phyloP scores from a whole-genome alignment of 371 early-diverging fungal species.

The Apophysomyces elegans region DNA sequence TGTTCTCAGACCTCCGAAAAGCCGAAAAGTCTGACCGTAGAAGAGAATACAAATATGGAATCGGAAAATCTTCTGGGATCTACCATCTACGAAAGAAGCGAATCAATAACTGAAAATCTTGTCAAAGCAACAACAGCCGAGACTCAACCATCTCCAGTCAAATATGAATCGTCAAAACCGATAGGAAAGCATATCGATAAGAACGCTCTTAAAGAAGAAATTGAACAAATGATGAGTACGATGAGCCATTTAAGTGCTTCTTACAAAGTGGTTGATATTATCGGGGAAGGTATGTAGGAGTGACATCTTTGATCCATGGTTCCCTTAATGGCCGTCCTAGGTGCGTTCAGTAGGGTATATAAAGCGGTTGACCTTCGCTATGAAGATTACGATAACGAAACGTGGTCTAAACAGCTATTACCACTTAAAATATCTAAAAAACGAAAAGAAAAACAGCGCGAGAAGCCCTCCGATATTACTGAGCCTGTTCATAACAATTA shows the following conservation, averaged over 20 bases:
- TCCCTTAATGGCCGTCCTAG: constrained; percentile 20
- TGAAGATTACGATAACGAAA: constrained; percentile 67
- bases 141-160: background rate
- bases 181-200: background rate
- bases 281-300: constrained; percentile 70
- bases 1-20: too few relatives aligned
- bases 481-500: constrained; percentile 7
- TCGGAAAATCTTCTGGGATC: too few relatives aligned
- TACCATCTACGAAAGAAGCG: too few relatives aligned
- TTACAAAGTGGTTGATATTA: constrained; percentile 71
- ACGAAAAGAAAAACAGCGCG: constrained; percentile 8
- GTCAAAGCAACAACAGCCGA: background rate
- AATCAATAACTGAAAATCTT: background rate
- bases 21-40: too few relatives aligned
- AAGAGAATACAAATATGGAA: too few relatives aligned
- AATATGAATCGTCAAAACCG: background rate
- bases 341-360: constrained; percentile 97
- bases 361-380: constrained; percentile 85
- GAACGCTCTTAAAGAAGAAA: background rate
- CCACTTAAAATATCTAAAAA: background rate
- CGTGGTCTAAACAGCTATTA: constrained; percentile 48
- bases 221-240: background rate
- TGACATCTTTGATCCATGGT: background rate
- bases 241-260: constrained; percentile 59
- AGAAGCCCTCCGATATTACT: background rate